Evolutionary conservation across 352 stramenopile genomes (phyloP), one percentile per base, ranked within the genome.

Genomic region (Phytophthora uliginosa): DNA sequence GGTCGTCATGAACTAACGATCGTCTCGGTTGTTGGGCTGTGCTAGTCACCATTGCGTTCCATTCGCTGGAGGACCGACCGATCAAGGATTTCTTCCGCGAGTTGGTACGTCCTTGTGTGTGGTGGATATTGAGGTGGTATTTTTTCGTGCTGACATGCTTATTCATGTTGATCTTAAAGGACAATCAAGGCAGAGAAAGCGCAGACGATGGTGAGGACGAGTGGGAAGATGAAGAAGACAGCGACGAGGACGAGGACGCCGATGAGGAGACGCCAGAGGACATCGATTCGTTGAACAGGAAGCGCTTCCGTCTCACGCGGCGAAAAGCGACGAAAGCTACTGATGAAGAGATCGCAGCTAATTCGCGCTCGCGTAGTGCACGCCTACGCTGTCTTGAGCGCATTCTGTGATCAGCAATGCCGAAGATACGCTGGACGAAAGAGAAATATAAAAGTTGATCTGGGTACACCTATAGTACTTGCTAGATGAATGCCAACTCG

Each of bases 41-140:
- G 24, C 4, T 63, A 91, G 85, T 82, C 20, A 92, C 88, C 8
- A 95, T 95, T 61, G 89, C 89, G 53, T 95, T 95, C 64, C 89
- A 95, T 78, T 95, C 89, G 7, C 77, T 95, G 17, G 89, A 95
- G 55, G 89, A 95, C 60, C 86, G 89, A 17, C 86, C 87, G 28
- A 95, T 95, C 66, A 95, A 95, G 75, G 67, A 79, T 9, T 81
- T 94, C 22, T 94, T 95, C 60, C 83, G 89, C 8, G 68, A 82
- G 33, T 65, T 93, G 57, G 84, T 94, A 77, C 18, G 75, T 34
- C 9, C 26, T 63, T 22, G 31, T 8, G 6, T 38, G 28, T 38
- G 10, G 36, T 15, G 36, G 10, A 13, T 15, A 13, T 45, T 45
- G 36, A 45, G 36, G 36, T 18, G 7, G 36, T 18, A 7, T 18